Percentiles rank a stretch among this genome's conserved stretches.
These are phyloP conservation scores for Candida ascalaphidarum DNA, from an alignment of 805 yeast genomes.

Conservation along the genomic window DNA sequence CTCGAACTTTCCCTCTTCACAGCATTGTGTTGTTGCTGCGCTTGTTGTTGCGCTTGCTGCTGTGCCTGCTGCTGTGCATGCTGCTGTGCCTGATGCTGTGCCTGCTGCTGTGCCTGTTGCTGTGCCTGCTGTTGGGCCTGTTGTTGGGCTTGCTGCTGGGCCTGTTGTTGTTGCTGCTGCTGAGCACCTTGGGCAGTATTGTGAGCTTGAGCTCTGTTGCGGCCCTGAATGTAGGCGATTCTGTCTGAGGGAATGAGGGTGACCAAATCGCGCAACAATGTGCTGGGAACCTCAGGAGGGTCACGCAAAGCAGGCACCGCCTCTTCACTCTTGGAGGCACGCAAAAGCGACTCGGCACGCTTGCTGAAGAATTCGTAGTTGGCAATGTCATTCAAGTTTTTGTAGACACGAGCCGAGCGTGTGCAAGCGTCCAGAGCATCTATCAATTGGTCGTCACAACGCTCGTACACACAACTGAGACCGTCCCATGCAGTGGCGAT, in stretches of 20 bases:
- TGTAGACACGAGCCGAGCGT: slow-evolving; percentile 43
- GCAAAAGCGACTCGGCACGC: slow-evolving; percentile 34
- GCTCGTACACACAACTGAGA: slow-evolving; percentile 50
- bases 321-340: slow-evolving; percentile 33
- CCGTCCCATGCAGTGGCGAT: slow-evolving; percentile 63
- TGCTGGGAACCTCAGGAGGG: slow-evolving; percentile 41
- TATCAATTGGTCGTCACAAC: slow-evolving; percentile 50
- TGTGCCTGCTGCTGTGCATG: slow-evolving; percentile 6
- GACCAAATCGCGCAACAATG: slow-evolving; percentile 33
- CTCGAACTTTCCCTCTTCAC: no score
- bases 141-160: slow-evolving; percentile 1
- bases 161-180: slow-evolving; percentile 11
- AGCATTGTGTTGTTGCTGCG: no score
- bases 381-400: slow-evolving; percentile 36
- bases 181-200: no score
- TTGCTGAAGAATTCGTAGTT: slow-evolving; percentile 34
- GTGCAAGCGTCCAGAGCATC: slow-evolving; percentile 56
- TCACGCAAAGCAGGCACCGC: slow-evolving; percentile 37
- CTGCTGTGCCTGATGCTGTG: slow-evolving; percentile 5
- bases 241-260: slow-evolving; percentile 34
- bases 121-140: slow-evolving; percentile 4
- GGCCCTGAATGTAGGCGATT: slow-evolving; percentile 27
- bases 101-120: slow-evolving; percentile 3
- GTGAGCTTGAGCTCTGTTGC: slow-evolving; percentile 21
- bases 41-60: no score